These are phyloP conservation scores for Apiotrichum montevideense DNA, from an alignment of 1,284 basidiomycete species.

Conservation along the genomic window DNA sequence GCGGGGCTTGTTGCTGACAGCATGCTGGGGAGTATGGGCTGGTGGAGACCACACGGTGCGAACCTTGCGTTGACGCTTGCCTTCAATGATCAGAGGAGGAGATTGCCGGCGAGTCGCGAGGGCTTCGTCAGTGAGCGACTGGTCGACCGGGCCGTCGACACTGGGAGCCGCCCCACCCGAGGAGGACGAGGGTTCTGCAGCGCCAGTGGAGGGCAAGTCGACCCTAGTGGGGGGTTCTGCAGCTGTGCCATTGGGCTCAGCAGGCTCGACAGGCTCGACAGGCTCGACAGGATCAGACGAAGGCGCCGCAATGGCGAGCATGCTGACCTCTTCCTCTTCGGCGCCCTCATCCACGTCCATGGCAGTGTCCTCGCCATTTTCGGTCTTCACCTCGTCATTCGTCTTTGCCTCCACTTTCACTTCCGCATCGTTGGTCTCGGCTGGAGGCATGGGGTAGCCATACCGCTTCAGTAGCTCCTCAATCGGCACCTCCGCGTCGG, in stretches of 20 bases:
- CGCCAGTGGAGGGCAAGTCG: too few species aligned
- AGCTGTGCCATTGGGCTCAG: too few species aligned
- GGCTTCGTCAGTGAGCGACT: conserved; percentile 33
- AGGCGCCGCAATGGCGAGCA: neutral
- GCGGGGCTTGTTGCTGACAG: conserved; percentile 16
- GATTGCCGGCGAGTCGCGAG: conserved; percentile 17
- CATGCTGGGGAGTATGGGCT: conserved; percentile 21
- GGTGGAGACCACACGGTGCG: conserved; percentile 37
- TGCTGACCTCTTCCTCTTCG: neutral
- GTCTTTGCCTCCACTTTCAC: neutral
- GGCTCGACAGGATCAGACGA: neutral
- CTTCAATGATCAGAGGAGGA: conserved; percentile 26
- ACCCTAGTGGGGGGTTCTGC: too few species aligned
- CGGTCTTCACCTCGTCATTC: neutral
- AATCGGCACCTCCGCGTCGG: conserved; percentile 53
- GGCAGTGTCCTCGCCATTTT: neutral
- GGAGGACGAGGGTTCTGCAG: neutral
- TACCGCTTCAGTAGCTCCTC: conserved; percentile 53
- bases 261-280: neutral
- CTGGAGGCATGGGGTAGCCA: conserved; percentile 40
- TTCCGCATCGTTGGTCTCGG: neutral
- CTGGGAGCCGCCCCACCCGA: neutral
- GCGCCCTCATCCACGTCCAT: neutral
- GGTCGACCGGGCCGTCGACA: conserved; percentile 16
- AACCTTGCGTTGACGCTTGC: conserved; percentile 34